Evolutionary conservation across 108 stramenopile species (phyloP), one percentile per base, ranked within the genome.

Genomic region (Bacterosira constricta): DNA sequence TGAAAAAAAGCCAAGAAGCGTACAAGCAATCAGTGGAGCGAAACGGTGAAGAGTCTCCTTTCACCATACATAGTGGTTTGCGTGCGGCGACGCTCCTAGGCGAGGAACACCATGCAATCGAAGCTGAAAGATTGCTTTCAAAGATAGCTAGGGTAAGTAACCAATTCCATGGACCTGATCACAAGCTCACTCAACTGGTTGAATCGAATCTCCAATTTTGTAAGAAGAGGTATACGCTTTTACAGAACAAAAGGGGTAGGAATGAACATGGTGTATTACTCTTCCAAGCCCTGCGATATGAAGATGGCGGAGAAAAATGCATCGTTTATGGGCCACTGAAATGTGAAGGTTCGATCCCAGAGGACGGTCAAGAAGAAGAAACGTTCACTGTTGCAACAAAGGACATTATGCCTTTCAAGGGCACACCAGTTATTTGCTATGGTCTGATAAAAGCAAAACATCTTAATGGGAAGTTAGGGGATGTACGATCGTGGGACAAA

Each of bases 391-490:
- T 50, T 23, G 49, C 49, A 21, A 50, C 20, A 21, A 23, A 17
- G 10, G 9, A 21, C 20, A 21, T 50, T 50, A 12, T 46, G 17
- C 31, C 63, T 35, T 31, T 10, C 20, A 0, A 25, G 11, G 53
- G 66, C 7, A 50, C 34, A 5, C 66, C 66, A 10, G 54, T 68
- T 31, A 20, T 55, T 39, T 68, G 66, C 50, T 12, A 55, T 41
- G 66, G 66, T 4, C 42, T 68, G 41, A 34, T 52, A 26, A 34
- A 26, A 18, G 26, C 21, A n/a, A 32, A 18, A n/a, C 17, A 52
- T 53, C n/a, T 68, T n/a, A 52, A 66, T 38, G 50, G 65, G 1
- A 66, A 66, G 20, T 23, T 66, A 21, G 50, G 50, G 20, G 50
- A 66, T 26, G 51, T 52, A 1, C 18, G 50, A 29, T 45, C 32